Conservation (phyloP, 1,284 basidiomycete species). For the Moniliophthora roreri region DNA sequence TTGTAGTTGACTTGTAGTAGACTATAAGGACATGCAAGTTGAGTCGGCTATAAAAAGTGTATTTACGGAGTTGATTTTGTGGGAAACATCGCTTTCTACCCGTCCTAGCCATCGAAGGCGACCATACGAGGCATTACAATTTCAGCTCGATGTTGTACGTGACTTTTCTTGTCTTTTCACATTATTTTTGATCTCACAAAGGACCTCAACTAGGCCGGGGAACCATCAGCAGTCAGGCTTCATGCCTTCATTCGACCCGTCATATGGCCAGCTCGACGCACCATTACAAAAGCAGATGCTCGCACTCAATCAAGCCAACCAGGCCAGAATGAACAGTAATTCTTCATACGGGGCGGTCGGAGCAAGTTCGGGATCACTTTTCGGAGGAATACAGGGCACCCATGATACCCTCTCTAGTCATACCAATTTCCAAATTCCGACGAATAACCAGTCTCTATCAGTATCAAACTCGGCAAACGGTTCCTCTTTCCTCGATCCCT, state of each 20-base stretch:
- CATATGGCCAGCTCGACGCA: constrained; percentile 43
- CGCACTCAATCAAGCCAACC: constrained; percentile 61
- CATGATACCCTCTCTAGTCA: constrained; percentile 35
- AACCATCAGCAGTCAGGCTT: constrained; percentile 18
- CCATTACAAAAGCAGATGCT: constrained; percentile 74
- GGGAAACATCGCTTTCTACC: too few relatives aligned
- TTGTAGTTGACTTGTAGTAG: too few relatives aligned
- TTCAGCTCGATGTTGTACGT: constrained; percentile 10
- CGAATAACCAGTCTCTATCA: constrained; percentile 20
- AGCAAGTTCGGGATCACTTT: constrained; percentile 65
- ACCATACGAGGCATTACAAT: neutral
- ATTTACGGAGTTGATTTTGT: too few relatives aligned
- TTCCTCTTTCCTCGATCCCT: constrained; percentile 41
- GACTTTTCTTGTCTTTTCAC: neutral
- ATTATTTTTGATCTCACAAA: neutral
- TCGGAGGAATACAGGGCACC: constrained; percentile 58
- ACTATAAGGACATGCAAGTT: too few relatives aligned
- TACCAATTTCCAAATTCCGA: constrained; percentile 40
- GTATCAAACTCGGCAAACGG: constrained; percentile 31
- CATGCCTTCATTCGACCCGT: constrained; percentile 31
- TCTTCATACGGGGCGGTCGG: constrained; percentile 50
- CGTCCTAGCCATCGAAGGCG: too few relatives aligned
- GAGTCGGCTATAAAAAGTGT: too few relatives aligned
- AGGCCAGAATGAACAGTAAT: constrained; percentile 58
- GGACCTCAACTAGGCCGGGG: constrained; percentile 27